These are phyloP conservation scores for Cichorium intybus DNA, from an alignment of 140 eudicot species.

Conservation along the genomic window DNA sequence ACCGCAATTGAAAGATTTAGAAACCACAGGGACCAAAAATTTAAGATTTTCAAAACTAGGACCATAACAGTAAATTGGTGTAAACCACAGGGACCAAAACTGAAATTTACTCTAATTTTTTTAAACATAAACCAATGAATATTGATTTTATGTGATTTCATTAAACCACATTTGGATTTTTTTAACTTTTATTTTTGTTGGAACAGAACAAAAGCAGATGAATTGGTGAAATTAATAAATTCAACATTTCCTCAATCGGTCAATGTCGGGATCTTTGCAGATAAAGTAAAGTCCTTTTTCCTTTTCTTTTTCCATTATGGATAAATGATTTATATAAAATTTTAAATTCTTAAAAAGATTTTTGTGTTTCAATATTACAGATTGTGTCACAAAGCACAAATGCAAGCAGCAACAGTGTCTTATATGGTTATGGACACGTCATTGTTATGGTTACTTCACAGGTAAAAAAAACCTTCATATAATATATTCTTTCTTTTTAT, in stretches of 20 bases:
- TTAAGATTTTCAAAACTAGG: too few species aligned
- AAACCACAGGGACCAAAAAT: too few species aligned
- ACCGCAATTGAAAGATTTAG: too few species aligned
- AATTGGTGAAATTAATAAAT: slow-evolving; percentile 47
- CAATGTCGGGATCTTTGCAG: slow-evolving; percentile 63
- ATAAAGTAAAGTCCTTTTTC: slow-evolving; percentile 51
- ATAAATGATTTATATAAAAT: neutral
- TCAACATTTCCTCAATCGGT: slow-evolving; percentile 61
- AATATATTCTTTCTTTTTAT: slow-evolving; percentile 1
- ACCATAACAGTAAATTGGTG: too few species aligned
- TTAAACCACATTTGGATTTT: neutral
- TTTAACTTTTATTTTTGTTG: slow-evolving; percentile 9
- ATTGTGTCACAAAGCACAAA: slow-evolving; percentile 47
- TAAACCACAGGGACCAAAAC: too few species aligned
- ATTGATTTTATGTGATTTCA: slow-evolving; percentile 1
- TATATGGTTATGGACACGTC: slow-evolving; percentile 73
- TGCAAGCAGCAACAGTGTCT: slow-evolving; percentile 34
- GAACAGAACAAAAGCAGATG: slow-evolving; percentile 60
- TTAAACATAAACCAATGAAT: neutral
- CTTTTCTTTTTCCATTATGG: neutral
- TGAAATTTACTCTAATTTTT: too few species aligned
- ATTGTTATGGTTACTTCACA: slow-evolving; percentile 74
- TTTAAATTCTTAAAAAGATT: slow-evolving; percentile 11
- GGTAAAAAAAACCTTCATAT: slow-evolving; percentile 50
- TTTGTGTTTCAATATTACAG: slow-evolving; percentile 42